Base-by-base conservation (phyloP, 1,284 basidiomycete species). In the Uromyces viciae-fabae region DNA sequence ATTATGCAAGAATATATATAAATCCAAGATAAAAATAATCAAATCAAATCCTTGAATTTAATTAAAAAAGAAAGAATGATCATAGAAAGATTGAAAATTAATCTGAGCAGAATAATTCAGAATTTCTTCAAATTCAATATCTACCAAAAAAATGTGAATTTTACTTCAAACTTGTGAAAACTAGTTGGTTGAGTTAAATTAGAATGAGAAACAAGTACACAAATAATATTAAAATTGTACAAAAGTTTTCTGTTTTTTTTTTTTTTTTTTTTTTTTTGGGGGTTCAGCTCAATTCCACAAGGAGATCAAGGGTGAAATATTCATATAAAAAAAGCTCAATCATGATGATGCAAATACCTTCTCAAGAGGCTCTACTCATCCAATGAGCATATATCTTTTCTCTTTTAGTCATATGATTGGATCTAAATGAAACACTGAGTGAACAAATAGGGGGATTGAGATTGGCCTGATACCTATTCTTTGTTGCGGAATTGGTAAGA, bases 281-380 rank as follows among this genome's bases (percentile, higher is more conserved):
- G 2, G 73, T 69, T 68, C 38, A 78, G n/a, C n/a, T 89, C 89
- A 56, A 89, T 86, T 83, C 75, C 60, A 36, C 58, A 11, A 19
- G 19, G 38, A 15, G 46, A 31, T 38, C 25, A 49, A 33, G 42
- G 77, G 42, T 66, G 11, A 31, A 66, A 40, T 66, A 9, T 28
- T 28, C n/a, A 69, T 49, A 22, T 11, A 22, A 49, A 49, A 11
- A 49, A 49, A 49, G 22, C 46, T 93, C 92, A 84, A 89, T 91
- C 87, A 93, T 91, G 82, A 93, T 92, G 85, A 94, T 91, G 64
- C 91, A 89, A 68, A 90, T 92, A 46, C 93, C 93, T 0, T 91
- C 91, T 93, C 93, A 94, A 62, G 43, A 46, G 36, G 81, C 52
- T 68, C 82, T 54, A 46, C 89, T 82, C 54, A 84, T 82, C 77